Percentiles rank a stretch among this genome's conserved stretches.
Evolutionary conservation across 2,329 filamentous ascomycete genomes (phyloP).

Genomic region (Monosporascus sp.): DNA sequence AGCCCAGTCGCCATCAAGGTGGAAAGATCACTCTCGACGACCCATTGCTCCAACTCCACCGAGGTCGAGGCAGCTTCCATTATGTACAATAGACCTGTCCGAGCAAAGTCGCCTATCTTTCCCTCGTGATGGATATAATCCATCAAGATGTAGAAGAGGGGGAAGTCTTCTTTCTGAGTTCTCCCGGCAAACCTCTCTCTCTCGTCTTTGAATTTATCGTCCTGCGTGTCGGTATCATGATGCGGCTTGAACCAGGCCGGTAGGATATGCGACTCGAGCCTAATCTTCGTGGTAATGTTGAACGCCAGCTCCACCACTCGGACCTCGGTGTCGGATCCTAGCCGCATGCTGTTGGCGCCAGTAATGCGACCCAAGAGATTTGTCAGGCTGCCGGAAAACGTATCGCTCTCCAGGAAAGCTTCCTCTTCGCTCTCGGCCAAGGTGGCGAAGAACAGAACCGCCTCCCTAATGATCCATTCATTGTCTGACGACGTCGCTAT

Average conservation of each 20-base stretch:
- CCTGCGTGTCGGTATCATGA: constrained; percentile 22
- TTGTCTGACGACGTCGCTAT: constrained; percentile 82
- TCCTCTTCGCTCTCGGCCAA: constrained; percentile 96
- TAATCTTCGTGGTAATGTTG: constrained; percentile 93
- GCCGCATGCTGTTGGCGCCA: constrained; percentile 65
- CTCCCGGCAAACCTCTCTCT: constrained; percentile 73
- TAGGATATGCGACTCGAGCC: constrained; percentile 79
- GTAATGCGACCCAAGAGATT: constrained; percentile 78
- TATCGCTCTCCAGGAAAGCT: constrained; percentile 80
- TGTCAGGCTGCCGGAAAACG: constrained; percentile 82
- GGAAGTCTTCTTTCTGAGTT: constrained; percentile 88
- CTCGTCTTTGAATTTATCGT: constrained; percentile 38
- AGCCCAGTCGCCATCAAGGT: constrained; percentile 96
- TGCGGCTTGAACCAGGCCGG: constrained; percentile 83
- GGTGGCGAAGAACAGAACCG: constrained; percentile 81
- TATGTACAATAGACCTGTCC: constrained; percentile 90
- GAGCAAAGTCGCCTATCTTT: constrained; percentile 88
- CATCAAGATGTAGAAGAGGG: constrained; percentile 89
- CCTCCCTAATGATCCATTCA: constrained; percentile 78
- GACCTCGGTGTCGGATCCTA: constrained; percentile 76
- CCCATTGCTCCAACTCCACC: constrained; percentile 82
- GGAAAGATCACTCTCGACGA: constrained; percentile 92
- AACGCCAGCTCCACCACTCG: constrained; percentile 90
- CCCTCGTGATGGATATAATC: constrained; percentile 97
- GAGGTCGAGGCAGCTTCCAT: constrained; percentile 89